phyloP scores from a whole-genome alignment of 1,284 basidiomycete genomes.

The Papiliotrema nemorosa region DNA sequence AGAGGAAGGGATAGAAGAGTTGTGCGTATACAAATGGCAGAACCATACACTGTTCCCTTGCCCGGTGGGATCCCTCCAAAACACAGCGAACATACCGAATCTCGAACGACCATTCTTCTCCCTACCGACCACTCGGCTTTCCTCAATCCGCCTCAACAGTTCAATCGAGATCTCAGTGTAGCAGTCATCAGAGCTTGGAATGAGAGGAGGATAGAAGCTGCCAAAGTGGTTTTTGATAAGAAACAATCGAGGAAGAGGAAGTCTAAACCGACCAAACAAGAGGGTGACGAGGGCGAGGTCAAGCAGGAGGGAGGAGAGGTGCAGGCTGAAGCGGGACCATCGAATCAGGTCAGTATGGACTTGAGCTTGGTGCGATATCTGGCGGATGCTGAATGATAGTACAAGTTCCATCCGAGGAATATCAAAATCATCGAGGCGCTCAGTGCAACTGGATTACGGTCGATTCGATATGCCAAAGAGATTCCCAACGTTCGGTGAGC shows the following conservation, averaged over 20 bases:
- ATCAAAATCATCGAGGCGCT: slow-evolving; percentile 90
- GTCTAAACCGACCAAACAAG: slow-evolving; percentile 7
- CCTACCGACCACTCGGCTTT: slow-evolving; percentile 77
- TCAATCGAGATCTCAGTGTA: slow-evolving; percentile 91
- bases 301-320: neutral
- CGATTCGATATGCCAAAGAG: slow-evolving; percentile 97
- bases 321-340: slow-evolving; percentile 2
- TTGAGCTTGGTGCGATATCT: slow-evolving; percentile 7
- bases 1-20: too few species aligned
- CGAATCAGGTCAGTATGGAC: slow-evolving; percentile 5
- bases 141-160: slow-evolving; percentile 96
- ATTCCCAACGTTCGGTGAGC: slow-evolving; percentile 81
- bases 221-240: slow-evolving; percentile 18
- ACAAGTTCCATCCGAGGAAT: slow-evolving; percentile 59
- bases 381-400: neutral
- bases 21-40: too few species aligned
- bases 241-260: slow-evolving; percentile 13
- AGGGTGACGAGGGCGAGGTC: neutral
- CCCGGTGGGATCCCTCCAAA: slow-evolving; percentile 61
- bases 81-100: slow-evolving; percentile 77
- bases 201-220: slow-evolving; percentile 58
- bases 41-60: slow-evolving; percentile 34
- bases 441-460: slow-evolving; percentile 89
- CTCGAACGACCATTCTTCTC: slow-evolving; percentile 75
- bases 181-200: slow-evolving; percentile 80